Evolutionary conservation across 371 early-diverging fungal species (phyloP), one percentile per base, ranked within the genome.

Genomic region (Mortierella sp.): DNA sequence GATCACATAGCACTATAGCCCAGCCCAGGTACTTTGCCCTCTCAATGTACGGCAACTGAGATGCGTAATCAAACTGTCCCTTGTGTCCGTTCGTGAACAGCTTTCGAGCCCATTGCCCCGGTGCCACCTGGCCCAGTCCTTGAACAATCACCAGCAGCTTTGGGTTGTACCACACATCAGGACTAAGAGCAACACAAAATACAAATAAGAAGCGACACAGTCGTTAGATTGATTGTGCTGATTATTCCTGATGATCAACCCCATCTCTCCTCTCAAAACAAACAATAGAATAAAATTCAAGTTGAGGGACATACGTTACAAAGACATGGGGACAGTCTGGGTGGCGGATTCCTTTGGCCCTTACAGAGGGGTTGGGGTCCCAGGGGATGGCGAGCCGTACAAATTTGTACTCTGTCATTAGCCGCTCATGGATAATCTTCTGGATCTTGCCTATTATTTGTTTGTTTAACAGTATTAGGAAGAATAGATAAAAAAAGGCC

Each of bases 81-180:
- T 41, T 48, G 29, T 66, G 41, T 4, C 80, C 80, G 34, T 76
- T 80, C n/a, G 80, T 80, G 48, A 80, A 76, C 26, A 76, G 47
- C 29, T 80, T 80, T 14, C 80, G 52, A 11, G 80, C 80, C 80
- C 80, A 80, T 39, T 80, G 80, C 10, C 80, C 80, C 2, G 80
- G 80, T 1, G 80, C 70, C 22, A 80, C 80, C 24, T 76, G 66
- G 9, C 80, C 80, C 26, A 76, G 13, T 2, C 80, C 80, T 47
- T 76, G 80, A 19, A 80, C 73, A 61, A 80, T 80, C 2, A 76
- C 39, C 1, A 80, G 53, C 4, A 80, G 70, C 7, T 80, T 76
- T 14, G 65, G 72, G 31, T 80, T 80, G 19, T 37, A n/a, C 6
- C 10, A 2, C 1, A 69, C 70, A 31, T 80, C 80, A 43, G n/a